Base-by-base conservation (phyloP, 768 basidiomycete genomes). In the Trametes cingulata region DNA sequence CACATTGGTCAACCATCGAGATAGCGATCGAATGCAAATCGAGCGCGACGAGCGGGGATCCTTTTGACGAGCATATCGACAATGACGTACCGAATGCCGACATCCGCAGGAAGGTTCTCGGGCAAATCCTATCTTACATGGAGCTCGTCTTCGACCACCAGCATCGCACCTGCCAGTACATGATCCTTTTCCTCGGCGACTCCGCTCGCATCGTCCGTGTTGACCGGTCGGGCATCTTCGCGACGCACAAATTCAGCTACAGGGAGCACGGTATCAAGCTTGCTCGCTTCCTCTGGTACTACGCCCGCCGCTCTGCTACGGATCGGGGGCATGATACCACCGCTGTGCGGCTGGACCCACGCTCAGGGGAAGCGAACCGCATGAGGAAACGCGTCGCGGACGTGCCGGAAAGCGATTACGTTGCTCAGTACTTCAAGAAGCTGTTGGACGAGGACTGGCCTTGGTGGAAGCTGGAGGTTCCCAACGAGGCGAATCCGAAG, bases 211-310 rank as follows among this genome's bases (percentile, higher is more conserved):
- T 62, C 13, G 10, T 46, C 1, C 55, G 50, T n/a, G n/a, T 45
- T 24, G 61, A 62, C 20, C 49, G 37, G 3, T 15, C 42, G 3
- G 56, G 61, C 0, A 14, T 53, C 10, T 20, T 52, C 25, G 27
- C 20, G 15, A 52, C 61, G 19, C 12, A 47, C 20, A 57, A 48
- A 29, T 52, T 62, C 49, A 25, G 52, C 29, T 62, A 53, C 55
- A 33, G 19, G 43, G 6, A 14, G 14, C 13, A 52, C 6, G 50
- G 36, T 5, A 20, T 3, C 0, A 48, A 22, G n/a, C 50, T 62
- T 19, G 9, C 25, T 2, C 15, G 33, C 0, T 57, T 62, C 48
- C 20, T 62, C 22, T 48, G 50, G 25, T 36, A 25, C 35, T 47
- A 46, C 49, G n/a, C 41, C 0, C 49, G 27, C 1, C 9, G 52